phyloP scores from a whole-genome alignment of 163 green algal genomes.

The Scenedesmus sp. region DNA sequence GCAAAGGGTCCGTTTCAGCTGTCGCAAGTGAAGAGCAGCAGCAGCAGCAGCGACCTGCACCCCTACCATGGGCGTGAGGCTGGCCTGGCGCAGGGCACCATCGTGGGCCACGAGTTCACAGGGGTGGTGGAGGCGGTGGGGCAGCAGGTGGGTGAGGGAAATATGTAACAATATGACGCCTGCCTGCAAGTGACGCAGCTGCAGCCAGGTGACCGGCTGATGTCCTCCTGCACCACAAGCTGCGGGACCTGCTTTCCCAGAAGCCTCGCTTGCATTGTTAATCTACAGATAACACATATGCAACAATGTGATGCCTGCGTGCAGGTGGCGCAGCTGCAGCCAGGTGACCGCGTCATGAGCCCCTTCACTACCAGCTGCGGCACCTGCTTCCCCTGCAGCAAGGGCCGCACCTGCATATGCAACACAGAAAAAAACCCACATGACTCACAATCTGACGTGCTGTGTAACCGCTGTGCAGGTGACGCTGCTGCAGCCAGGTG shows the following conservation, averaged over 20 bases:
- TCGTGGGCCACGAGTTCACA: constrained; percentile 79
- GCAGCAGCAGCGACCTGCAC: constrained; percentile 64
- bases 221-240: not conserved
- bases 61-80: constrained; percentile 68
- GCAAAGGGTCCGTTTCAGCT: no score
- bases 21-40: not conserved
- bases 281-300: not conserved
- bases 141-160: constrained; percentile 26
- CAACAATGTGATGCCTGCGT: not conserved
- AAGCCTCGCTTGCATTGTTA: not conserved
- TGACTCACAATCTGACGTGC: no score
- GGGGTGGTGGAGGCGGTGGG: constrained; percentile 63
- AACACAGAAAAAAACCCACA: not conserved
- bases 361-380: constrained; percentile 71
- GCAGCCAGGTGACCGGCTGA: not conserved
- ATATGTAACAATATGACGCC: not conserved
- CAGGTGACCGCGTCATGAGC: constrained; percentile 72
- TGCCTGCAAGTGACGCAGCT: not conserved
- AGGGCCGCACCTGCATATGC: not conserved
- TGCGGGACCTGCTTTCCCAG: not conserved
- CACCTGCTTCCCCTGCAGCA: constrained; percentile 68
- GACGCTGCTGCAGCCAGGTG: constrained; percentile 50
- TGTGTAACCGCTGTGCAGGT: constrained; percentile 52
- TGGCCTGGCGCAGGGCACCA: constrained; percentile 60
- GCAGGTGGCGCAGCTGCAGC: constrained; percentile 54